Conservation (phyloP, 2,329 filamentous ascomycete species). For the Verticillium tricorpus region DNA sequence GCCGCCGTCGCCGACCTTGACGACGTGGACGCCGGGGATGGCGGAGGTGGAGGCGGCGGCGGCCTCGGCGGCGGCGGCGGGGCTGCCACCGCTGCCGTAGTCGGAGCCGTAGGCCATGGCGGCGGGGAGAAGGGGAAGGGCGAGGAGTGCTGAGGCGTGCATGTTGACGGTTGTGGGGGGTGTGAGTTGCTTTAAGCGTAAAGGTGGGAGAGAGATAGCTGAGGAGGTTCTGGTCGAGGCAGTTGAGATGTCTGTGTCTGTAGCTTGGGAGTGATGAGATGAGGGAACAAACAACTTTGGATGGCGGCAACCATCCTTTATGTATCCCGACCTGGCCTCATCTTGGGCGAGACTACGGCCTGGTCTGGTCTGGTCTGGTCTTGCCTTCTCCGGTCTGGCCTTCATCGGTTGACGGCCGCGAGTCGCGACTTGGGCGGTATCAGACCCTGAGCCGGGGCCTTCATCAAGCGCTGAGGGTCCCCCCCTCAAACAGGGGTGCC, state of each 20-base stretch:
- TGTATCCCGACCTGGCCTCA: not conserved
- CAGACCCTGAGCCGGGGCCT: not conserved
- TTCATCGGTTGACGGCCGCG: not conserved
- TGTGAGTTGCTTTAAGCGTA: not conserved
- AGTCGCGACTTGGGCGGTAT: not conserved
- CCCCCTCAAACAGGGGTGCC: not conserved
- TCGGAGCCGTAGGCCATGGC: slow-evolving; percentile 3
- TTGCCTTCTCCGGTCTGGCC: not conserved
- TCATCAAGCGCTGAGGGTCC: not conserved
- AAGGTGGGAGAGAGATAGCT: not conserved
- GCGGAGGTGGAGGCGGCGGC: not conserved
- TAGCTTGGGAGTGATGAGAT: not conserved
- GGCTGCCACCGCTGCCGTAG: slow-evolving; percentile 3
- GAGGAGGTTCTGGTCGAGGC: not conserved
- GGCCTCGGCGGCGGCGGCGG: slow-evolving; percentile 3
- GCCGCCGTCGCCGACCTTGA: slow-evolving; percentile 21
- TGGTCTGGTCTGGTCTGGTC: not conserved
- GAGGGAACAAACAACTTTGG: not conserved
- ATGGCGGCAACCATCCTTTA: not conserved
- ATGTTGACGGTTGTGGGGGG: slow-evolving; percentile 3
- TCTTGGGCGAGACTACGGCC: not conserved
- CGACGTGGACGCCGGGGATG: slow-evolving; percentile 6
- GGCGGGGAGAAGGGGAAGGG: slow-evolving; percentile 6
- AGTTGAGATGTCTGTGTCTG: not conserved
- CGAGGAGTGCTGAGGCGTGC: slow-evolving; percentile 8